A percentile compares a stretch with the other conserved stretches of the same genome.
These are phyloP conservation scores for Aspergillus asperescens DNA, from an alignment of 495 filamentous ascomycete species.

Conservation along the genomic window DNA sequence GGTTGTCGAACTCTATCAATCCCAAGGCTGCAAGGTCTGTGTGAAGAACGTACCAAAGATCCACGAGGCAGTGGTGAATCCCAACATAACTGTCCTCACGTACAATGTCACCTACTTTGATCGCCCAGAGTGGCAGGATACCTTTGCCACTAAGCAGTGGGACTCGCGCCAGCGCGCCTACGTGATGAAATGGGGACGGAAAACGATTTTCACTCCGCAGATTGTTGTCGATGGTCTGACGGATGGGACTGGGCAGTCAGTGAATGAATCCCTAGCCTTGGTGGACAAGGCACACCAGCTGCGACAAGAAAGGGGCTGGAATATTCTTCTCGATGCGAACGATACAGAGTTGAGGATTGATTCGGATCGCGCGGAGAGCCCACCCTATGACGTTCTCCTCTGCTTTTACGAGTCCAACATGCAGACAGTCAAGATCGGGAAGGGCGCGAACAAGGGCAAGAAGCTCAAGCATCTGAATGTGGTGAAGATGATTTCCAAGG, in stretches of 20 bases:
- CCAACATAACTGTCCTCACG: constrained; percentile 7
- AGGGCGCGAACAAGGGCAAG: constrained; percentile 10
- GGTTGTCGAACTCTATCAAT: constrained; percentile 6
- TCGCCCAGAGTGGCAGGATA: constrained; percentile 9
- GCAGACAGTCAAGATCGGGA: constrained; percentile 9
- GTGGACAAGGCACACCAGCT: background rate
- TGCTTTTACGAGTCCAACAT: background rate
- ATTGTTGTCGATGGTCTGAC: background rate
- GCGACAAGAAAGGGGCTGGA: background rate
- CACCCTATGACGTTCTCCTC: background rate
- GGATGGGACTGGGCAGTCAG: constrained; percentile 2
- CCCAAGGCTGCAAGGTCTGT: constrained; percentile 10
- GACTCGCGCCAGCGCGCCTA: constrained; percentile 10
- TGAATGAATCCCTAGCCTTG: background rate
- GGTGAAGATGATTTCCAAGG: background rate
- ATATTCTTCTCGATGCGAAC: constrained; percentile 9
- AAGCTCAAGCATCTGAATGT: constrained; percentile 4
- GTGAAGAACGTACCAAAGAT: constrained; percentile 11
- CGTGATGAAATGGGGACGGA: background rate
- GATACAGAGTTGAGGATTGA: constrained; percentile 8
- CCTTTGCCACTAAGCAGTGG: background rate
- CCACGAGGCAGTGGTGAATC: constrained; percentile 1
- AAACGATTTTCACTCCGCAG: constrained; percentile 7
- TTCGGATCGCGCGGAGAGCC: background rate
- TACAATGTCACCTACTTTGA: constrained; percentile 10